Evolutionary conservation across 2,329 filamentous ascomycete genomes (phyloP), one percentile per base, ranked within the genome.

Genomic region (Pseudonectria buxi): DNA sequence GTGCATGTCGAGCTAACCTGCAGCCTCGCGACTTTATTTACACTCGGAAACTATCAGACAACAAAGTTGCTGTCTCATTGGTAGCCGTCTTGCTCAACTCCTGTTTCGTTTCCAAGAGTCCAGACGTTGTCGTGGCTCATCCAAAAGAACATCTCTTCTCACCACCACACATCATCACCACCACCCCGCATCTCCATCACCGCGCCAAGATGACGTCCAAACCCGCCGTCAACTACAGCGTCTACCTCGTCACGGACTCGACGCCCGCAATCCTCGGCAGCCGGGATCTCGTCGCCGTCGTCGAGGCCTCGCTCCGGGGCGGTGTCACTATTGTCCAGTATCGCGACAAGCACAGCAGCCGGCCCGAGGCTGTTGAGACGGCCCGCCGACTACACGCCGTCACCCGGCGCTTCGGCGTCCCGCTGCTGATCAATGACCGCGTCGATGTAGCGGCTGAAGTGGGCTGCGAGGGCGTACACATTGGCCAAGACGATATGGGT

Each of bases 401-500:
- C 43, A 90, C 87, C 14, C 68, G 68, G 45, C 67, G 68, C 30
- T 71, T 83, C 54, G 69, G 70, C 12, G 77, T 95, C 3, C 90
- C 90, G 22, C 72, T 96, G 38, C 68, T 96, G 36, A 88, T 96
- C 67, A 96, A 96, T 57, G 92, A 96, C 58, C 79, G 89, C 10
- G 76, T 95, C 6, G 89, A 95, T 57, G 86, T 96, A 16, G 89
- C 88, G 7, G 71, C 87, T 13, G 88, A 87, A 11, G 75, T 89
- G 28, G 85, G 80, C 10, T 92, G 86, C 38, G 90, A 95, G 64
- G 92, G 92, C 30, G 87, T 95, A 7, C 92, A 96, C 59, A 76
- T 96, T 32, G 92, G 92, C 6, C 90, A 96, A 65, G 89, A 95
- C 72, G 90, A 96, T 59, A 81, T 95, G 69, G 71, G 82, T 85